These are phyloP conservation scores for Trametes maxima DNA, from an alignment of 768 basidiomycete genomes.

Conservation along the genomic window DNA sequence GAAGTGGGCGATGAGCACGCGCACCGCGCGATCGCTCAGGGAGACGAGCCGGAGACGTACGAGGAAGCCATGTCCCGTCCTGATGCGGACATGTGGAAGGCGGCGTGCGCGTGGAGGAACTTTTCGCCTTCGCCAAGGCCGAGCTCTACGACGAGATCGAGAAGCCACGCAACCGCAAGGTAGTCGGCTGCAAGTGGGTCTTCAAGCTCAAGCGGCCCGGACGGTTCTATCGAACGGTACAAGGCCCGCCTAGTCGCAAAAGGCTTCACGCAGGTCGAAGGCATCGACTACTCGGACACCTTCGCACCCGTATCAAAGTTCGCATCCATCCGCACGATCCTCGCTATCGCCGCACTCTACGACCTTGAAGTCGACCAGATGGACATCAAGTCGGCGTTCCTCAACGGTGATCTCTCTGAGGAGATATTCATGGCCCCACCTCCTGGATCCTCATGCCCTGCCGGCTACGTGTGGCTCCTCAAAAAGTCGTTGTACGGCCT, in stretches of 20 bases:
- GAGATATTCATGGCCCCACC: slow-evolving; percentile 49
- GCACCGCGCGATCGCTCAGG: background rate
- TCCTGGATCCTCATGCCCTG: slow-evolving; percentile 25
- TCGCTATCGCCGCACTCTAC: slow-evolving; percentile 40
- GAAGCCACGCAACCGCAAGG: slow-evolving; percentile 29
- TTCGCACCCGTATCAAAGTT: slow-evolving; percentile 28
- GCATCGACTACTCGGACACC: slow-evolving; percentile 38
- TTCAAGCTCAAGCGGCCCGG: slow-evolving; percentile 36
- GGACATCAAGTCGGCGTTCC: slow-evolving; percentile 46
- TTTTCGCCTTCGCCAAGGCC: slow-evolving; percentile 11
- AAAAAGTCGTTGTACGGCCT: slow-evolving; percentile 40
- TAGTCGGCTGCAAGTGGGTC: slow-evolving; percentile 36
- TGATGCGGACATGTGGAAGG: slow-evolving; percentile 21
- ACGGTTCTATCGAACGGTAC: slow-evolving; percentile 33
- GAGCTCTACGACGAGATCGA: slow-evolving; percentile 13
- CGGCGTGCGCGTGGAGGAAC: slow-evolving; percentile 13
- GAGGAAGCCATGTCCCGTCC: slow-evolving; percentile 32
- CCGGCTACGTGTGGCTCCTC: slow-evolving; percentile 27
- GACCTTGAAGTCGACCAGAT: slow-evolving; percentile 42
- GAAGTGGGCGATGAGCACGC: background rate
- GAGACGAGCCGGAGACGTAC: slow-evolving; percentile 19
- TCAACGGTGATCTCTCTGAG: slow-evolving; percentile 41
- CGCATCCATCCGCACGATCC: slow-evolving; percentile 22
- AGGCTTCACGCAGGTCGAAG: slow-evolving; percentile 40
- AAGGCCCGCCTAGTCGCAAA: slow-evolving; percentile 42